Evolutionary conservation across 176 grass and related monocot genomes (phyloP), one percentile per base, ranked within the genome.

Genomic region (Thalia dealbata): DNA sequence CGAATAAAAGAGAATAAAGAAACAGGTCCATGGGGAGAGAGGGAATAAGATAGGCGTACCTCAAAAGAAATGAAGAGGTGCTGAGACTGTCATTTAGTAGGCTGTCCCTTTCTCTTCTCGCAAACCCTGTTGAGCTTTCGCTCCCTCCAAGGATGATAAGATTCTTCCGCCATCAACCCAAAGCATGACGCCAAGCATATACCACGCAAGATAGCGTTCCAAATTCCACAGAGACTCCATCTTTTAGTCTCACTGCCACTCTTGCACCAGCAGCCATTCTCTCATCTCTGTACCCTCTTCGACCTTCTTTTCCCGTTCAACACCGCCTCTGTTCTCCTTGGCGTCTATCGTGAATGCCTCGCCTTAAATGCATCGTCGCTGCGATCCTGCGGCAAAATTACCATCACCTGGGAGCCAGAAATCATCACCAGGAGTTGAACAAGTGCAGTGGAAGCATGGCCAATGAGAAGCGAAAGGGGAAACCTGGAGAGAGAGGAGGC

Each of bases 181-280:
- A 38, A 68, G 65, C 65, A 22, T 43, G 65, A 68, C 65, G 32
- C 65, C 65, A 68, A 68, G 65, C 38, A 44, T 68, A 68, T 68
- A 68, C 65, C 65, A 23, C 15, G 29, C 65, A 18, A 43, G 65
- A 22, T 44, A 45, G 65, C 22, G 65, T 24, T 68, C 65, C 65
- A 43, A 32, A 26, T 24, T 44, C 65, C 65, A 43, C 65, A 26
- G 22, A 23, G 61, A 28, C 61, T 26, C 61, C 25, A 24, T 15
- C 61, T 63, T 63, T 63, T 63, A 63, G 10, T 27, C 61, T 25
- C 1, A 63, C 25, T 28, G 10, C 61, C 25, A n/a, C 24, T 63
- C 24, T 28, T n/a, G 21, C 19, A n/a, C 18, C 16, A 58, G 2
- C 18, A 14, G 6, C 54, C 18, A n/a, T n/a, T n/a, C 54, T 58